Percentiles rank a stretch among this genome's conserved stretches.
Conservation (phyloP, 257 asterid genomes). For the Mentha longifolia region DNA sequence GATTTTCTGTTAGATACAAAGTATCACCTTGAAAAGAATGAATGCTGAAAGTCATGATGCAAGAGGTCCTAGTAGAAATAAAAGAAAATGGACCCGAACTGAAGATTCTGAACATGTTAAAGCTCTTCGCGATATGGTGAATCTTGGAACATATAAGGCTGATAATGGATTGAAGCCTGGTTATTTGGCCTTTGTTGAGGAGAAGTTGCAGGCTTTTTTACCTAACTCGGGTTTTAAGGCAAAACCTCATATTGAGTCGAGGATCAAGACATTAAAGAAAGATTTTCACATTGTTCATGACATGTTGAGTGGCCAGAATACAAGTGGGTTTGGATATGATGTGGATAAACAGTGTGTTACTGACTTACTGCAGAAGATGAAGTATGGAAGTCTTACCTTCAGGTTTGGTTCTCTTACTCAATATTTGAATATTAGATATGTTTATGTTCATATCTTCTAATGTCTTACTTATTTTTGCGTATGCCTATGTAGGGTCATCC, state of each 20-base stretch:
- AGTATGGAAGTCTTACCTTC: no score
- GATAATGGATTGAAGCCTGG: background rate
- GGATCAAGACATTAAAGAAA: background rate
- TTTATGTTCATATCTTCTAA: no score
- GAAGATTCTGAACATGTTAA: no score
- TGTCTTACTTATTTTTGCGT: no score
- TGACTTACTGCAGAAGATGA: no score
- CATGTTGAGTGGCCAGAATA: background rate
- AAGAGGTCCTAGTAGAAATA: background rate
- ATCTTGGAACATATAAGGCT: background rate
- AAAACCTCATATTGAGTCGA: constrained; percentile 4
- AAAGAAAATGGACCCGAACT: background rate
- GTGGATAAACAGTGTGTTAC: no score
- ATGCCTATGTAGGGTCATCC: no score
- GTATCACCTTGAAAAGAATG: background rate
- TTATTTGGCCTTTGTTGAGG: background rate
- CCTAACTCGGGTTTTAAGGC: background rate
- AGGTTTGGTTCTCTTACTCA: no score
- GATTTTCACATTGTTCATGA: constrained; percentile 5
- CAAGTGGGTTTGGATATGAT: background rate
- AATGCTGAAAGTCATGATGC: background rate
- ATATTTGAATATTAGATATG: no score
- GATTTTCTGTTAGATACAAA: no score
- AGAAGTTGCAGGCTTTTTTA: background rate
- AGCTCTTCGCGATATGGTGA: background rate